Evolutionary conservation across 2,329 filamentous ascomycete genomes (phyloP), one percentile per base, ranked within the genome.

Genomic region (Stemphylium lycopersici): DNA sequence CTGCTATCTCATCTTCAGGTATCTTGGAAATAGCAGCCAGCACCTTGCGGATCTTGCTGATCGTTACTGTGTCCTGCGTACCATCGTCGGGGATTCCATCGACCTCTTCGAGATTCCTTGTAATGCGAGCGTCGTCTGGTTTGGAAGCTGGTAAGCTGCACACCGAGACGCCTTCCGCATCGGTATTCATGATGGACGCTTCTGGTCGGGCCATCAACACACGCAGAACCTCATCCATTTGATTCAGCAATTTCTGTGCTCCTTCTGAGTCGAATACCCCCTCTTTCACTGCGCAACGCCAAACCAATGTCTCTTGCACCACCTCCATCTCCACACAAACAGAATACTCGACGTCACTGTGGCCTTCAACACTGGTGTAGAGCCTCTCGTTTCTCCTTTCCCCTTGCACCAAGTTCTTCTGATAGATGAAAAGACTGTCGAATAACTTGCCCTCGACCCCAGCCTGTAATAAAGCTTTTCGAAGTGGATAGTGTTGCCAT

Each of bases 251-350:
- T 0, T 71, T 63, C 0, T 78, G 56, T 0, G 83, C 79, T 8
- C 81, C 82, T 0, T 68, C 52, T 0, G 71, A 60, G 11, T 82
- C 78, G 5, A 87, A 72, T 10, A 84, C 81, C 0, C 76, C 76
- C 1, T 82, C 78, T 63, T 90, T 87, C 58, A 87, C 88, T 4
- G 91, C 90, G 15, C 87, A 81, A 11, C 90, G 86, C 88, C 92
- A 95, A 0, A 86, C 58, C 1, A 96, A 70, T 0, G 74, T 66
- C 15, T 83, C 75, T 0, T 75, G 77, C 0, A 83, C 71, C 5
- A 84, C 75, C 69, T 96, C 91, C 71, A 95, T 86, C 75, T 97
- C 93, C 2, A 91, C 83, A 64, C 90, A 95, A 3, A 96, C 76
- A 0, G 90, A 88, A 71, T 93, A 96, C 59, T 96, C 91, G 1